Conservation (phyloP, 768 basidiomycete genomes). For the Tubosaeta sp. region DNA sequence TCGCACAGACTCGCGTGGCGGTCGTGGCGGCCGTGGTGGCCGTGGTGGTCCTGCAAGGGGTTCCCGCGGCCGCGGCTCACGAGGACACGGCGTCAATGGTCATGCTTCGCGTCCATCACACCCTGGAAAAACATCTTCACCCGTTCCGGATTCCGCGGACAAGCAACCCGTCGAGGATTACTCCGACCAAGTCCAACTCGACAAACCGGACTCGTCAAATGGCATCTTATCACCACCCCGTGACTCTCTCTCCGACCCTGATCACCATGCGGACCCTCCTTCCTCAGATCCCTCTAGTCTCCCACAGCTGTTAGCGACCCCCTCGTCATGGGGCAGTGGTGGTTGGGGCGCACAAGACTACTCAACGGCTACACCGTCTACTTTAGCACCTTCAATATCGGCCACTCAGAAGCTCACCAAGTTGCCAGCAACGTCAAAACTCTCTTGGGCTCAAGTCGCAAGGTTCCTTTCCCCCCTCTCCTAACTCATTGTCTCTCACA, state of each 20-base stretch:
- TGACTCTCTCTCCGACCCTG: slow-evolving; percentile 15
- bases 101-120: slow-evolving; percentile 24
- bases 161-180: slow-evolving; percentile 19
- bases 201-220: slow-evolving; percentile 17
- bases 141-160: slow-evolving; percentile 34
- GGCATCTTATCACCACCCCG: slow-evolving; percentile 3
- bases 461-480: slow-evolving; percentile 33
- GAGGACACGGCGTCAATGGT: slow-evolving; percentile 37
- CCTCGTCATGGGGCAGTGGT: slow-evolving; percentile 34
- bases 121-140: slow-evolving; percentile 26
- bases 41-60: slow-evolving; percentile 54
- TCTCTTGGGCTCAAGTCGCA: slow-evolving; percentile 86
- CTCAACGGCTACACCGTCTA: slow-evolving; percentile 27
- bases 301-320: slow-evolving; percentile 23
- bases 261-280: slow-evolving; percentile 11
- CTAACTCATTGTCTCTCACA: slow-evolving; percentile 1
- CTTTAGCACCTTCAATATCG: slow-evolving; percentile 19
- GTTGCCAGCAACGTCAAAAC: slow-evolving; percentile 67
- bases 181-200: slow-evolving; percentile 9
- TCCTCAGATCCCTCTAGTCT: slow-evolving; percentile 8
- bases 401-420: slow-evolving; percentile 36
- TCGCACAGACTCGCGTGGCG: slow-evolving; percentile 49
- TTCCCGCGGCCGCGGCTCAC: slow-evolving; percentile 38
- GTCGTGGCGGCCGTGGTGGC: slow-evolving; percentile 57
- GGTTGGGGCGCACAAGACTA: slow-evolving; percentile 34